Conservation (phyloP, 2,329 filamentous ascomycete genomes). For the Stachybotrys chlorohalonatus region DNA sequence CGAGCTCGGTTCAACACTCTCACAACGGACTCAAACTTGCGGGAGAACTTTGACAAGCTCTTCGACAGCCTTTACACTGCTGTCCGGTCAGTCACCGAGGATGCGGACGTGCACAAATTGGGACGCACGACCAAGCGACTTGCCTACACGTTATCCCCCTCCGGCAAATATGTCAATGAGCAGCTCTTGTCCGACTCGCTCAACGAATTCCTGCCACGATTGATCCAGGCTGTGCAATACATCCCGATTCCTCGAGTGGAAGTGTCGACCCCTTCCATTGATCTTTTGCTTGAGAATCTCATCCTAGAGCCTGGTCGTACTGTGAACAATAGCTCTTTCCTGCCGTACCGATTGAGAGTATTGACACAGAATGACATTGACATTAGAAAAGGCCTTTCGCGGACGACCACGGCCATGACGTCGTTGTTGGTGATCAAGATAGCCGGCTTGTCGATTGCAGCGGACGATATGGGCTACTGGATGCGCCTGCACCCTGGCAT, state of each 20-base stretch:
- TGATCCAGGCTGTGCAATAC: constrained; percentile 73
- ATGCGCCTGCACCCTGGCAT: constrained; percentile 69
- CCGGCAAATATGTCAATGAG: constrained; percentile 53
- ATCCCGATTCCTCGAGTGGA: constrained; percentile 88
- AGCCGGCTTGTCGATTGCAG: constrained; percentile 73
- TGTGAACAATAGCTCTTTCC: constrained; percentile 77
- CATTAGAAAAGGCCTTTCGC: constrained; percentile 60
- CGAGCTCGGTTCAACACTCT: constrained; percentile 52
- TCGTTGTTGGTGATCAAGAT: constrained; percentile 71
- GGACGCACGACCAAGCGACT: constrained; percentile 59
- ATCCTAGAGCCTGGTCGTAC: constrained; percentile 82
- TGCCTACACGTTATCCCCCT: constrained; percentile 59
- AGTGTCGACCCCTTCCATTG: constrained; percentile 71
- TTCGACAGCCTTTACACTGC: constrained; percentile 61
- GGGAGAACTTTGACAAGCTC: constrained; percentile 64
- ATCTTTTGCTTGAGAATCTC: constrained; percentile 82
- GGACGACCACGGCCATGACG: constrained; percentile 55
- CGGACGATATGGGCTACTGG: constrained; percentile 86
- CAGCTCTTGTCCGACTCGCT: constrained; percentile 68
- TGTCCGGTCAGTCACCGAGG: constrained; percentile 57
- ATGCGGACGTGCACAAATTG: constrained; percentile 63
- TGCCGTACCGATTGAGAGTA: constrained; percentile 74
- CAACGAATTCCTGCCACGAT: constrained; percentile 70
- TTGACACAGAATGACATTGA: constrained; percentile 83
- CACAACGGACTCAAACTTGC: constrained; percentile 56